phyloP scores from a whole-genome alignment of 2,329 filamentous ascomycete species.

The Penicillium sp. region DNA sequence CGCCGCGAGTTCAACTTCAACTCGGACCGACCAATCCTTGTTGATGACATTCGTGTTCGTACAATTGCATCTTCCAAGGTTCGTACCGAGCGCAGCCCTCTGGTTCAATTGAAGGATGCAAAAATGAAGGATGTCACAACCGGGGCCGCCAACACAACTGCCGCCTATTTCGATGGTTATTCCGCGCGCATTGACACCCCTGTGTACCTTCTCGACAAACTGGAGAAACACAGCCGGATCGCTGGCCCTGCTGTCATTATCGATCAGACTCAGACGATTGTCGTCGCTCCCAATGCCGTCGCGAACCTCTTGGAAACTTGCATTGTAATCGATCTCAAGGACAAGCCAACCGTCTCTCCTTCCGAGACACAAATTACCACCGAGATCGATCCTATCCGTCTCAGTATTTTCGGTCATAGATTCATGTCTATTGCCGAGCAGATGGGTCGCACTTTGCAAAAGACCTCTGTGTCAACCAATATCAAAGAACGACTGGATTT shows the following conservation, averaged over 20 bases:
- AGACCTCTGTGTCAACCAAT: constrained; percentile 60
- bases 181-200: constrained; percentile 33
- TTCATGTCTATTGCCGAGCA: constrained; percentile 62
- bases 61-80: constrained; percentile 68
- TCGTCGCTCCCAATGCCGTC: constrained; percentile 74
- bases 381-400: constrained; percentile 50
- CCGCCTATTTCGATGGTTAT: constrained; percentile 39
- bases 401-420: constrained; percentile 56
- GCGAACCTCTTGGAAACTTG: constrained; percentile 81
- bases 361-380: constrained; percentile 18
- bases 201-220: constrained; percentile 35
- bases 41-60: constrained; percentile 84
- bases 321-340: constrained; percentile 79
- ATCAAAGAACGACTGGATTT: constrained; percentile 86
- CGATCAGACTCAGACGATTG: constrained; percentile 73
- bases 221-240: constrained; percentile 34
- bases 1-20: constrained; percentile 92
- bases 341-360: constrained; percentile 42
- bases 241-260: constrained; percentile 78
- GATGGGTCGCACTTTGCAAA: constrained; percentile 57
- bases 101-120: constrained; percentile 62
- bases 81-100: constrained; percentile 63
- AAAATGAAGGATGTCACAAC: constrained; percentile 53
- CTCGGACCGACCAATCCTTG: constrained; percentile 76
- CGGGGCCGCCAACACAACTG: constrained; percentile 53